Conservation (phyloP, 306 rosid genomes). For the Cyclanthera cordifolia region DNA sequence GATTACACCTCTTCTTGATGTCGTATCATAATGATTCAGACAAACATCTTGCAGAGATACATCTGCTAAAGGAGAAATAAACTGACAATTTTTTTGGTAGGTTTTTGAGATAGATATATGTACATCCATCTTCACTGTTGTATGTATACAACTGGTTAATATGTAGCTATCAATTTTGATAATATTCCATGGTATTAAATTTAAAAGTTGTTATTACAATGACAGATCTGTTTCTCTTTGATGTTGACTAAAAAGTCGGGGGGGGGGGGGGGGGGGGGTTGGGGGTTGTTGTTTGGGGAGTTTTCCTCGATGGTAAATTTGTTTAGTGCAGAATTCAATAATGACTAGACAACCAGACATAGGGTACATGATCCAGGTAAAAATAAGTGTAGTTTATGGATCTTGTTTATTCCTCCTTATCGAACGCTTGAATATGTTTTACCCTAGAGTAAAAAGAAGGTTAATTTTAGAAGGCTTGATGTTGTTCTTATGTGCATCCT, state of each 20-base stretch:
- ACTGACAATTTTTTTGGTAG: slow-evolving; percentile 4
- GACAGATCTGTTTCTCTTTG: neutral
- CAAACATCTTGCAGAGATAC: too few relatives aligned
- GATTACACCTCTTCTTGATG: neutral
- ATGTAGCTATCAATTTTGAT: neutral
- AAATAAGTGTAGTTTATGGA: neutral
- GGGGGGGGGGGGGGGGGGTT: neutral
- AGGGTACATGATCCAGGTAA: slow-evolving; percentile 4
- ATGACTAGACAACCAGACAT: neutral
- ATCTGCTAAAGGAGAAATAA: neutral
- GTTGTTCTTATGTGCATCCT: slow-evolving; percentile 1
- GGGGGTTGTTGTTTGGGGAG: too few relatives aligned
- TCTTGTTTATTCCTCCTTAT: slow-evolving; percentile 9
- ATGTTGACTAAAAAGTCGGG: neutral
- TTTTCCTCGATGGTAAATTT: neutral
- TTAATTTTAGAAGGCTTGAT: neutral
- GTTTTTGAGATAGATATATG: neutral
- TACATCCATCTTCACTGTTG: neutral
- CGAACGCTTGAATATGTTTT: neutral
- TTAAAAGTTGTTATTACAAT: neutral
- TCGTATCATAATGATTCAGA: neutral
- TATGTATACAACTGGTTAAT: neutral
- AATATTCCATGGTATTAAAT: neutral
- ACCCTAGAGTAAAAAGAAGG: slow-evolving; percentile 6
- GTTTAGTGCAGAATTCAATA: neutral